Evolutionary conservation across 495 filamentous ascomycete species (phyloP), one percentile per base, ranked within the genome.

Genomic region (Aspergillus avenaceus): DNA sequence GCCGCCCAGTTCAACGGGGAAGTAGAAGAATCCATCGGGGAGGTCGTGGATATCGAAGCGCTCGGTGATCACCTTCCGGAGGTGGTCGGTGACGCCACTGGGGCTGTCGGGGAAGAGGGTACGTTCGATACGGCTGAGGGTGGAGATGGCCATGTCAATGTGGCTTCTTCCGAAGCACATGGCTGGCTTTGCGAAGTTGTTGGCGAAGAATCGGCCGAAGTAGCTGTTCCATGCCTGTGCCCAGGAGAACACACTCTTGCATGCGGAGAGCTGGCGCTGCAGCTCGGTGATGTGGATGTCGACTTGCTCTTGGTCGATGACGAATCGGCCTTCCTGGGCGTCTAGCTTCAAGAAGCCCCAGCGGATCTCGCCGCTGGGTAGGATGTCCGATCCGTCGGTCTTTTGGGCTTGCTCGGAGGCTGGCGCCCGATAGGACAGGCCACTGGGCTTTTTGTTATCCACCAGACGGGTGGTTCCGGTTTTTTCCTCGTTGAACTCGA

Each of bases 21-120:
- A 81, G 60, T 77, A 88, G 61, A 86, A 78, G 60, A 84, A 84
- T n/a, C 80, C 84, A 46, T 86, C 79, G 0, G 84, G 84, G 19
- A 87, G 74, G 38, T 81, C 64, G 2, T 62, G 54, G 32, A 84
- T 62, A 12, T 64, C 63, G 55, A 87, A 88, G 1, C 77, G 69
- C 12, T 77, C 60, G 8, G 68, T 57, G 36, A 88, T 78, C 5
- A 69, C 64, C 8, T 69, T 58, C 12, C 81, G 79, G 1, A 88
- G 71, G 58, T 82, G 80, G 21, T 78, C 70, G 1, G 79, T 78
- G 2, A 87, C 76, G 14, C 76, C 80, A n/a, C 62, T 70, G 19
- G 54, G 53, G 18, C 43, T 45, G 8, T 46, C 57, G n/a, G 45
- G 60, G 64, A 84, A 86, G 1, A 82, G 66, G 24, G 61, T 68